These are phyloP conservation scores for Garcia nutans DNA, from an alignment of 345 rosid species.

Conservation along the genomic window DNA sequence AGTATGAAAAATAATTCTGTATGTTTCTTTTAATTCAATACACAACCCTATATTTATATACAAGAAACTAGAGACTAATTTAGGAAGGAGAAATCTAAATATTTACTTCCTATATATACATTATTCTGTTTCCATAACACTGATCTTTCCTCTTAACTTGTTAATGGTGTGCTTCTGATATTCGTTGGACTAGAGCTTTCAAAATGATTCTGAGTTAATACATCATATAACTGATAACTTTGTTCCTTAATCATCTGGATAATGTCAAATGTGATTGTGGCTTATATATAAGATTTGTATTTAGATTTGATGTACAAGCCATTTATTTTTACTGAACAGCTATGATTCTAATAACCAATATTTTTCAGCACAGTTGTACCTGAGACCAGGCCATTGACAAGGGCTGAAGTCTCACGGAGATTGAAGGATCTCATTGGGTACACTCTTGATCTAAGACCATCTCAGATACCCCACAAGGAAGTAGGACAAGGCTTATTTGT, in stretches of 20 bases:
- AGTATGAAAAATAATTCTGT: no score
- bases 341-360: constrained; percentile 35
- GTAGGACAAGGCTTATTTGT: constrained; percentile 78
- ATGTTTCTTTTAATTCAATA: no score
- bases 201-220: background rate
- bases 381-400: constrained; percentile 59
- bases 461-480: constrained; percentile 67
- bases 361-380: constrained; percentile 72
- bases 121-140: no score
- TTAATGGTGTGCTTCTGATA: background rate
- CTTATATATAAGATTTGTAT: background rate
- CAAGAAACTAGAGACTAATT: no score
- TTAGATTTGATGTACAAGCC: background rate
- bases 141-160: background rate
- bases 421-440: constrained; percentile 69
- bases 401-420: constrained; percentile 48
- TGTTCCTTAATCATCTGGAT: background rate
- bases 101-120: no score
- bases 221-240: background rate
- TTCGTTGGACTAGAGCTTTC: background rate
- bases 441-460: constrained; percentile 59
- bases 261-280: background rate
- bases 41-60: no score
- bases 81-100: no score
- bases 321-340: constrained; percentile 4